Conservation (phyloP, 2,329 filamentous ascomycete species). For the Orbilia javanica region DNA sequence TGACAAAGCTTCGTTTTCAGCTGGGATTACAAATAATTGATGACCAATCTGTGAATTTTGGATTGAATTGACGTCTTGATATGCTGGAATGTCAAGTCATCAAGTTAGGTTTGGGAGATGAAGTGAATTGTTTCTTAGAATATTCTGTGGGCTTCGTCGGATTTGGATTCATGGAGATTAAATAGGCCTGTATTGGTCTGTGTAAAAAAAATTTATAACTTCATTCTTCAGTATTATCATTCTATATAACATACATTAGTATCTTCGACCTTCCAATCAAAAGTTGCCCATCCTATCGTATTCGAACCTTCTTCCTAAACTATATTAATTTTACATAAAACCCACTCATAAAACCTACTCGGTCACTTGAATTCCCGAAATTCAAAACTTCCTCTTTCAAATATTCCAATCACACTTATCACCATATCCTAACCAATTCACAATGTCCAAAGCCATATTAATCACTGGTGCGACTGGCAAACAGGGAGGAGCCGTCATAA, state of each 20-base stretch:
- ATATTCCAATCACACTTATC: background rate
- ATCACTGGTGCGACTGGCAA: conserved; percentile 69
- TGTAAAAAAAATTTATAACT: background rate
- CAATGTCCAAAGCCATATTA: conserved; percentile 63
- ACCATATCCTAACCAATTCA: background rate
- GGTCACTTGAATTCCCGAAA: no score
- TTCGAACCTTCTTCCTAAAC: background rate
- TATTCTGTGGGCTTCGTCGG: background rate
- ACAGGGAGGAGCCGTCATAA: conserved; percentile 68
- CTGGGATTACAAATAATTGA: conserved; percentile 13
- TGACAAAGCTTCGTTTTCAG: background rate
- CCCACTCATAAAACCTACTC: background rate
- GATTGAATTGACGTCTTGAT: background rate
- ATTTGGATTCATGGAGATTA: background rate
- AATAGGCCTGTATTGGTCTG: background rate
- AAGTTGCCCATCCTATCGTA: background rate
- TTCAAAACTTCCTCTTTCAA: background rate
- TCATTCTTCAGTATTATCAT: conserved; percentile 6
- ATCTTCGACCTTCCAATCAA: background rate
- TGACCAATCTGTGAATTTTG: conserved; percentile 15
- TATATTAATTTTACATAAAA: background rate
- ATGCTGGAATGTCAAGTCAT: background rate
- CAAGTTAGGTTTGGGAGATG: background rate
- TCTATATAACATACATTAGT: background rate
- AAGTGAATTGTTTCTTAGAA: background rate